phyloP scores from a whole-genome alignment of 163 green algal species.

The Chlamydomonas reinhardtii region DNA sequence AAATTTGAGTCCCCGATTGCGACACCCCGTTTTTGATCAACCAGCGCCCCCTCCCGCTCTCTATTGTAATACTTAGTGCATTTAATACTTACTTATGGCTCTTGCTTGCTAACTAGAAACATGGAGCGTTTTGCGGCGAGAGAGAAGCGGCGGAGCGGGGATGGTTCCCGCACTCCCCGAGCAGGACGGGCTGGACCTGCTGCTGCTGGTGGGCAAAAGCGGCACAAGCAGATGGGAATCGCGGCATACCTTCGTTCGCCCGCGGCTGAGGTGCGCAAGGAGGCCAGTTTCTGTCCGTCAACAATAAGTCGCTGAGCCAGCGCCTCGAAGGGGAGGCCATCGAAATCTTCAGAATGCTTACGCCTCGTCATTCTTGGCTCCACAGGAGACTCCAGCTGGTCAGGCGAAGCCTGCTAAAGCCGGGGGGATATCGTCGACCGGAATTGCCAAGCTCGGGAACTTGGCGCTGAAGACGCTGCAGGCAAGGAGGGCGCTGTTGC shows the following conservation, averaged over 20 bases:
- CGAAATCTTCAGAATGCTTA: neutral
- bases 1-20: too few relatives aligned
- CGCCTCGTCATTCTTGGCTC: neutral
- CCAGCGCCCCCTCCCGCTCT: too few relatives aligned
- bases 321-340: neutral
- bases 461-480: neutral
- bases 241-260: neutral
- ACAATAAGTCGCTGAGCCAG: neutral
- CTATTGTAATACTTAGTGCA: too few relatives aligned
- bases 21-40: too few relatives aligned
- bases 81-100: too few relatives aligned
- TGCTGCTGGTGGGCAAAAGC: neutral
- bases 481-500: neutral
- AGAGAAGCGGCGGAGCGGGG: too few relatives aligned
- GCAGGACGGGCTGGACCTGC: too few relatives aligned
- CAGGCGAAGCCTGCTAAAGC: neutral
- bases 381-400: neutral
- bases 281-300: constrained; percentile 7
- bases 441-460: neutral
- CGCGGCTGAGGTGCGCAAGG: neutral
- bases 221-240: constrained; percentile 41
- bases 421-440: neutral
- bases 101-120: too few relatives aligned
- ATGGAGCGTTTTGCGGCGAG: too few relatives aligned
- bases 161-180: too few relatives aligned